Base-by-base conservation (phyloP, 495 filamentous ascomycete genomes). In the Annulohypoxylon nitens region DNA sequence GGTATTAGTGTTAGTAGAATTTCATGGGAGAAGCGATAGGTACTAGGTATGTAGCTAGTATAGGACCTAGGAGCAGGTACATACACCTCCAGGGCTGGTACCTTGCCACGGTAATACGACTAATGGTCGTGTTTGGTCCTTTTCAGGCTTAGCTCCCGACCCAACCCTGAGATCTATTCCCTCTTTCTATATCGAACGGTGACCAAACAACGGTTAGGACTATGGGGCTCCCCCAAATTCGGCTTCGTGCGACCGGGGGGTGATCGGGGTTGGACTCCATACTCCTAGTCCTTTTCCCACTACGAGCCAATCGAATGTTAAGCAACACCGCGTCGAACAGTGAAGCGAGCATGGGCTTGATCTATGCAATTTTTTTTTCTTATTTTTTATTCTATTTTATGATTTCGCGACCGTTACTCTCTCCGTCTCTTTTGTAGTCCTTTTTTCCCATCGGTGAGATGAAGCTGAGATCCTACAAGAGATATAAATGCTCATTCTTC, bases 241-340 rank as follows among this genome's bases (percentile, higher is more conserved):
- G 53, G 53, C 8, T 37, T 57, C 53, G 53, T 14, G 53, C n/a
- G 30, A 33, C 33, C 53, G 53, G 53, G 53, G 53, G 30, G n/a
- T 33, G 26, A 57, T 18, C 12, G 34, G 36, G 61, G 30, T 36
- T 20, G 34, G 50, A 12, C 18, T 26, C 47, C 54, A 37, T 14
- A 18, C 51, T 47, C 26, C 54, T 47, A 39, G 47, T n/a, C 43
- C 12, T 47, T 48, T 30, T 48, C 45, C 23, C 33, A 63, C 18
- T 57, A 33, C 45, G 18, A 54, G 20, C 70, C 70, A 73, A 73
- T 69, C 65, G 70, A 68, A 73, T 65, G 65, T 65, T 73, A 55
- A 73, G 70, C 61, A 47, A 64, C 70, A 73, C 69, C 64, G 60
- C 61, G 55, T 69, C 39, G 36, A 37, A 51, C 3, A 30, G 16